Evolutionary conservation across 2,329 filamentous ascomycete genomes (phyloP).

Genomic region (Colletotrichum sp.): DNA sequence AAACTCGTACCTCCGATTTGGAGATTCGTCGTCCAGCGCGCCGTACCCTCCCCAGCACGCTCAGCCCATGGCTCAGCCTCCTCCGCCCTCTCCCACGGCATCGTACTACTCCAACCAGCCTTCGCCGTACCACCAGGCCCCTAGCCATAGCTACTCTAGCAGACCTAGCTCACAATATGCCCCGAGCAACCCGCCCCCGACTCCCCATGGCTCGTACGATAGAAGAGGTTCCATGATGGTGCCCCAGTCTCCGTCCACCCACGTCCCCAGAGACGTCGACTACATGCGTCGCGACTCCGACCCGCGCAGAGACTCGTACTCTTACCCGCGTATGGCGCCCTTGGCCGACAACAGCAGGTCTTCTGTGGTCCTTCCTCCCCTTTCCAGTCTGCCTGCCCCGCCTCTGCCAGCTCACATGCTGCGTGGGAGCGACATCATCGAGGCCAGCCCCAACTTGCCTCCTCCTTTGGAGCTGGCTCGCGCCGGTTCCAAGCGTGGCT

Average conservation of each 20-base stretch:
- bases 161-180: conserved; percentile 33
- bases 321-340: conserved; percentile 33
- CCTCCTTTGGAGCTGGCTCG: background rate
- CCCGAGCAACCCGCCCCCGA: conserved; percentile 30
- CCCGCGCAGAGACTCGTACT: conserved; percentile 26
- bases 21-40: conserved; percentile 29
- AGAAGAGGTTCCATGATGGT: conserved; percentile 37
- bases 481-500: conserved; percentile 21
- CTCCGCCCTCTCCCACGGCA: conserved; percentile 37
- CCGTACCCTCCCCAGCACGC: conserved; percentile 41
- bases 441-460: background rate
- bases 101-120: conserved; percentile 38
- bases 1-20: conserved; percentile 38
- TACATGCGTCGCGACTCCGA: background rate
- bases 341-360: conserved; percentile 21
- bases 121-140: conserved; percentile 46
- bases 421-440: conserved; percentile 7
- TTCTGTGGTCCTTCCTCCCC: background rate
- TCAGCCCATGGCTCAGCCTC: conserved; percentile 32
- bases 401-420: background rate
- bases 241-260: conserved; percentile 42
- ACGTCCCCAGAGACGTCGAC: conserved; percentile 14
- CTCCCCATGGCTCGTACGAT: conserved; percentile 40
- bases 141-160: conserved; percentile 39
- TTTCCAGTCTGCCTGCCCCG: background rate